A percentile compares a stretch with the other conserved stretches of the same genome.
Evolutionary conservation across 176 grass and related monocot genomes (phyloP).

Genomic region (Oryza longistaminata): DNA sequence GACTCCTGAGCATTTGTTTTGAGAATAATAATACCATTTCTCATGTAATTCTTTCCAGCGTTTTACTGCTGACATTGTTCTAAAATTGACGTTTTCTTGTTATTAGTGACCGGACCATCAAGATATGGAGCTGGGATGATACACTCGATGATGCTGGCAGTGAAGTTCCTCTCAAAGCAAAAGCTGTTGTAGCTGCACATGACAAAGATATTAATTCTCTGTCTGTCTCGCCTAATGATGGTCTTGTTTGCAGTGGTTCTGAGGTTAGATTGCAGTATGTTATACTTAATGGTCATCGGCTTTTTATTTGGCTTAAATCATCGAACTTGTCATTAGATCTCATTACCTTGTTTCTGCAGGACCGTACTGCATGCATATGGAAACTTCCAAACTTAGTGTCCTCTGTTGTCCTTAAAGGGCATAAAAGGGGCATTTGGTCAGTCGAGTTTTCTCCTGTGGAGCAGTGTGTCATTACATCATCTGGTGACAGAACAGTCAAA

Average conservation of each 20-base stretch:
- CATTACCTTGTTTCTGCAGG: constrained; percentile 53
- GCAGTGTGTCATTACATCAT: constrained; percentile 89
- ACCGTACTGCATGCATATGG: constrained; percentile 91
- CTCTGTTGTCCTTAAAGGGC: constrained; percentile 73
- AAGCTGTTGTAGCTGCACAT: constrained; percentile 85
- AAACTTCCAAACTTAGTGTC: constrained; percentile 79
- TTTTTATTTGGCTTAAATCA: constrained; percentile 28
- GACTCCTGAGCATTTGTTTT: constrained; percentile 13
- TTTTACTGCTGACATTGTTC: background rate
- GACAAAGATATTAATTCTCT: constrained; percentile 99
- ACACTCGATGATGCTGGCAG: constrained; percentile 38
- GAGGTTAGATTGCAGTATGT: constrained; percentile 58
- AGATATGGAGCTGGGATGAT: constrained; percentile 80
- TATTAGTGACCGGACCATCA: constrained; percentile 80
- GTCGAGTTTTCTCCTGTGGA: constrained; percentile 98
- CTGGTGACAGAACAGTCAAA: constrained; percentile 90
- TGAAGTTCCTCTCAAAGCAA: constrained; percentile 73
- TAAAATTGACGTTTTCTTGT: constrained; percentile 31
- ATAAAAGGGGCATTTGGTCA: constrained; percentile 93
- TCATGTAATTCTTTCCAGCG: background rate
- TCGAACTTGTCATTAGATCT: constrained; percentile 30
- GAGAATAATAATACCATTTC: constrained; percentile 12
- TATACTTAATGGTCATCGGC: background rate
- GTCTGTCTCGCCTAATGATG: constrained; percentile 77
- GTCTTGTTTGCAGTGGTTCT: constrained; percentile 94